Base-by-base conservation (phyloP, 2,329 filamentous ascomycete genomes). In the Xylariaceae sp. region DNA sequence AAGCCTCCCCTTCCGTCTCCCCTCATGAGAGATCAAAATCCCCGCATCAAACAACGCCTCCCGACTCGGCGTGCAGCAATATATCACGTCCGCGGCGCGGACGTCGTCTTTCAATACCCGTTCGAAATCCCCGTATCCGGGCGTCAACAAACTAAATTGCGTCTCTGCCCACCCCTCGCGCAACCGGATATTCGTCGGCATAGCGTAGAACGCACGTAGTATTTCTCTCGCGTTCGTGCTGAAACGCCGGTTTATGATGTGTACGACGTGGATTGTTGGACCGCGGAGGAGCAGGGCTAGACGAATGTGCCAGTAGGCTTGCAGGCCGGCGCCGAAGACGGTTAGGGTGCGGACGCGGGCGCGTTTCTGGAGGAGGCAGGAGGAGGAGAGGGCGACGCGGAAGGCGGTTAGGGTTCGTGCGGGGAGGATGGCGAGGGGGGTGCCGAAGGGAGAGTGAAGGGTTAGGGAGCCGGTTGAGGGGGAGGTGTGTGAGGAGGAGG, bases 301-400 rank as follows among this genome's bases (percentile, higher is more conserved):
- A 0, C 92, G 87, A 49, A 96, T 85, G 72, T 97, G 93, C 92
- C 92, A 97, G 77, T 93, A 96, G 10, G 93, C 93, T 76, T 97
- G 92, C 66, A 88, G 86, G 51, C 93, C 93, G 39, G 88, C 87
- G 23, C 93, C 93, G 72, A 97, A 97, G 56, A 96, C 88, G 11
- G 88, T 87, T 9, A 97, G 71, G 11, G 87, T 90, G 70, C 88
- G 86, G 48, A 96, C 87, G 34, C 82, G 82, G 57, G 82, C 78
- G 58, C 93, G 89, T 44, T 81, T 82, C 17, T 75, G 73, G 39
- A 91, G 78, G 0, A 91, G 79, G 30, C 87, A 85, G 56, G 87
- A 83, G 3, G 87, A 88, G 1, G 85, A 85, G 9, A 93, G 77
- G 0, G 89, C 88, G 0, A 90, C 94, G 61, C 90, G 85, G 73